A percentile compares a stretch with the other conserved stretches of the same genome.
These are phyloP conservation scores for Nemophila menziesii DNA, from an alignment of 257 asterid genomes.

Conservation along the genomic window DNA sequence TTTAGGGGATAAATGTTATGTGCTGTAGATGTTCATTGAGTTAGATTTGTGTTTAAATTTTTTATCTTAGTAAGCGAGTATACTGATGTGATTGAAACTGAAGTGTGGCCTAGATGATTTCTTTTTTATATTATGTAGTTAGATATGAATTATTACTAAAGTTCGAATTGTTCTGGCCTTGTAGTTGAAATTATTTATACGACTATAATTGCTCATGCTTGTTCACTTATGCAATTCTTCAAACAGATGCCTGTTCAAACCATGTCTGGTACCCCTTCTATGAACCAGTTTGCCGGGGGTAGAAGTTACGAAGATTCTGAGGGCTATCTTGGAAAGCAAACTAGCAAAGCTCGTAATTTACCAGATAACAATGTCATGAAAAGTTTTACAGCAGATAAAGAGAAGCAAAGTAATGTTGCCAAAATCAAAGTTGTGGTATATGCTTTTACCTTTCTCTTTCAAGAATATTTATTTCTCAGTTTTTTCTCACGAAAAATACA, in stretches of 20 bases:
- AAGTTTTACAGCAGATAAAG: conserved; percentile 66
- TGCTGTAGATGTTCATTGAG: background rate
- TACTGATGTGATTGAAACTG: background rate
- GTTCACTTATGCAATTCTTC: conserved; percentile 5
- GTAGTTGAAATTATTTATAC: background rate
- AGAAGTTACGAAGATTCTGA: conserved; percentile 75
- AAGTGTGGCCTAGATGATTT: background rate
- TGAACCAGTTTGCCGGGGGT: conserved; percentile 48
- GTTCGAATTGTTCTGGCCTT: too few relatives aligned
- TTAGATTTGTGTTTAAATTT: background rate
- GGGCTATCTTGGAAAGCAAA: conserved; percentile 52
- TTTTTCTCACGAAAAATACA: background rate
- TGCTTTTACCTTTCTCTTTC: conserved; percentile 4
- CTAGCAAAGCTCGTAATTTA: conserved; percentile 46
- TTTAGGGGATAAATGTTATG: background rate
- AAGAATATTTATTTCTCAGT: background rate
- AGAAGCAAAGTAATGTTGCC: conserved; percentile 80
- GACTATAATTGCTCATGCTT: conserved; percentile 1
- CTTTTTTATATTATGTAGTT: background rate
- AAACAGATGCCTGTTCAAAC: conserved; percentile 58
- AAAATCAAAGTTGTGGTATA: conserved; percentile 95
- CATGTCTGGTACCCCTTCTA: conserved; percentile 46
- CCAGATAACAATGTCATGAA: conserved; percentile 57
- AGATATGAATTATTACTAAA: too few relatives aligned
- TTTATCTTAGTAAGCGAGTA: background rate